Evolutionary conservation across 2,329 filamentous ascomycete species (phyloP).

Genomic region (Talaromyces sp.): DNA sequence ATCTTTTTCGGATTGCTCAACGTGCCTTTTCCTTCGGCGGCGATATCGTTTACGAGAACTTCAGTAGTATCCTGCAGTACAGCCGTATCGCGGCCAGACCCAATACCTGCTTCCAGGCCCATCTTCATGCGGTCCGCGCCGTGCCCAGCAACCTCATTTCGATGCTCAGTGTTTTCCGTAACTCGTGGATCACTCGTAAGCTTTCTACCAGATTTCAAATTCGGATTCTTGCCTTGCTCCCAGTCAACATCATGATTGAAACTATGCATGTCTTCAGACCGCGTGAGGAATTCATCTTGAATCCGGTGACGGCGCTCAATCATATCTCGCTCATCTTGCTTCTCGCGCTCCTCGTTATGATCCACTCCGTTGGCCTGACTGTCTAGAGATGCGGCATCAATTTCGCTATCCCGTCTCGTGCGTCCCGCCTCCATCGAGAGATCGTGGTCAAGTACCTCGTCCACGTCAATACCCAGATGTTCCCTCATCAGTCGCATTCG

Average conservation of each 20-base stretch:
- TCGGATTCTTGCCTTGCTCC: constrained; percentile 54
- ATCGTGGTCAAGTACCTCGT: constrained; percentile 79
- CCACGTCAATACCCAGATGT: constrained; percentile 91
- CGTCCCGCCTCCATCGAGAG: constrained; percentile 59
- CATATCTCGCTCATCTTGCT: constrained; percentile 38
- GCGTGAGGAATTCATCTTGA: constrained; percentile 54
- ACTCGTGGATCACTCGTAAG: constrained; percentile 54
- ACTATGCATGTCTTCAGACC: constrained; percentile 56
- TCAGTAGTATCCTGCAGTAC: constrained; percentile 62
- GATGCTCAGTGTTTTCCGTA: constrained; percentile 58
- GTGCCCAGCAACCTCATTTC: constrained; percentile 71
- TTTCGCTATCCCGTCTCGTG: constrained; percentile 54
- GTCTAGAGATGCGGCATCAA: constrained; percentile 19
- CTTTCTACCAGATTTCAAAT: constrained; percentile 52
- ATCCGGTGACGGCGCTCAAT: constrained; percentile 40
- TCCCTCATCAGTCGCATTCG: constrained; percentile 93
- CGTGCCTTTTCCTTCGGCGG: constrained; percentile 60
- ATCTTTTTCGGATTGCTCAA: constrained; percentile 48
- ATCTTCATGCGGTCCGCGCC: constrained; percentile 70
- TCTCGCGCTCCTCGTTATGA: constrained; percentile 30
- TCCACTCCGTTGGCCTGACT: constrained; percentile 22
- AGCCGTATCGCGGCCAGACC: constrained; percentile 65
- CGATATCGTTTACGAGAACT: constrained; percentile 61
- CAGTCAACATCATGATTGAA: constrained; percentile 72
- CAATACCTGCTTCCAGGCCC: constrained; percentile 56